Conservation (phyloP, 306 rosid species). For the Ammopiptanthus mongolicus region DNA sequence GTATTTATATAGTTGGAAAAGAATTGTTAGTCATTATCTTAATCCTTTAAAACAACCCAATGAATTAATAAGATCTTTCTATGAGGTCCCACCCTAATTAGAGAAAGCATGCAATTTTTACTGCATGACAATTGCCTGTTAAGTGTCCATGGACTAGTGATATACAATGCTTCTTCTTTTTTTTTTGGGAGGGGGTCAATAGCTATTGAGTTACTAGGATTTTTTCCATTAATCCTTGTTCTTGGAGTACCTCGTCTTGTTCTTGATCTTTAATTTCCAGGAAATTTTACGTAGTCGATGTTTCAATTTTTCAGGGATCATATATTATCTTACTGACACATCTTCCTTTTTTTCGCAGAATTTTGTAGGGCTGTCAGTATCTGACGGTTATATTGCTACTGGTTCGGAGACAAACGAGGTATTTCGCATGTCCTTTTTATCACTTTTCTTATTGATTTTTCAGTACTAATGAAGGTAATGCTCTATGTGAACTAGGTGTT, state of each 20-base stretch:
- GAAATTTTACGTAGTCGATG: background rate
- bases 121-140: no score
- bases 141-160: no score
- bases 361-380: constrained; percentile 89
- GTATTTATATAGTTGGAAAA: no score
- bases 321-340: constrained; percentile 15
- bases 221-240: background rate
- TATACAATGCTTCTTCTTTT: no score
- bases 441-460: background rate
- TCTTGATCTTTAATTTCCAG: background rate
- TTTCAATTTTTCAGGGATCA: background rate
- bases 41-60: no score
- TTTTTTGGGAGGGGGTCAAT: no score
- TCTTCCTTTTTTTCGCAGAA: constrained; percentile 58
- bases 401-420: constrained; percentile 99
- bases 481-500: constrained; percentile 60
- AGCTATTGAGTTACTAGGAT: background rate
- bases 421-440: background rate
- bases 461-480: constrained; percentile 1
- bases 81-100: no score
- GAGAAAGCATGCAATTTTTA: no score
- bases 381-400: constrained; percentile 93
- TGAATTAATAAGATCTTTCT: no score
- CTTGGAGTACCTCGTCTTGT: background rate
- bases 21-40: no score